A percentile compares a stretch with the other conserved stretches of the same genome.
Evolutionary conservation across 495 filamentous ascomycete species (phyloP).

Genomic region (Penicillium bialowiezense): DNA sequence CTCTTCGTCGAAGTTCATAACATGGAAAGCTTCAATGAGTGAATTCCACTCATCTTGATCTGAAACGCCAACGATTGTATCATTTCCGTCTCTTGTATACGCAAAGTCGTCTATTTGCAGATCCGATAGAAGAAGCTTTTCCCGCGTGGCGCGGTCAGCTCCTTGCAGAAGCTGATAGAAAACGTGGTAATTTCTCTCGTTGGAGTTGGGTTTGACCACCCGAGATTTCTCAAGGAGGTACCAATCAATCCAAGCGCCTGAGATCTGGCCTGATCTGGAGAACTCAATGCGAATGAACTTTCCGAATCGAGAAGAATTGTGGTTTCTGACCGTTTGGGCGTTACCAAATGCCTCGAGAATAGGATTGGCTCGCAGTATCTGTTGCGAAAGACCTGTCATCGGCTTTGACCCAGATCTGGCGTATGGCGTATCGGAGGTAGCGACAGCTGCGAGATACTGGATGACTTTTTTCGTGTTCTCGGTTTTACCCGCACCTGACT

Average conservation of each 20-base stretch:
- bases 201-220: slow-evolving; percentile 80
- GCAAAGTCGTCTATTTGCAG: slow-evolving; percentile 80
- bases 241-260: slow-evolving; percentile 97
- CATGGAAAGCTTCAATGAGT: slow-evolving; percentile 85
- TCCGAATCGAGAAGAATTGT: slow-evolving; percentile 98
- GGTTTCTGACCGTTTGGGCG: slow-evolving; percentile 94
- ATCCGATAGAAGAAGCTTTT: slow-evolving; percentile 70
- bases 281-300: slow-evolving; percentile 99
- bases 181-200: slow-evolving; percentile 94
- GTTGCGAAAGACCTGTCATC: slow-evolving; percentile 88
- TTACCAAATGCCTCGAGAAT: slow-evolving; percentile 99
- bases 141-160: slow-evolving; percentile 67
- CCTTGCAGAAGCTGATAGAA: slow-evolving; percentile 95
- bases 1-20: slow-evolving; percentile 90
- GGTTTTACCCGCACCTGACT: slow-evolving; percentile 97
- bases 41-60: slow-evolving; percentile 88
- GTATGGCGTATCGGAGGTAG: slow-evolving; percentile 73
- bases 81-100: slow-evolving; percentile 88
- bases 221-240: slow-evolving; percentile 96
- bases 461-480: slow-evolving; percentile 99
- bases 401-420: slow-evolving; percentile 59
- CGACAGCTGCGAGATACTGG: slow-evolving; percentile 94
- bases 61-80: slow-evolving; percentile 85
- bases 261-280: slow-evolving; percentile 84
- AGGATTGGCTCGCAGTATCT: slow-evolving; percentile 94